These are phyloP conservation scores for Abortiporus biennis DNA, from an alignment of 1,284 basidiomycete genomes.

Conservation along the genomic window DNA sequence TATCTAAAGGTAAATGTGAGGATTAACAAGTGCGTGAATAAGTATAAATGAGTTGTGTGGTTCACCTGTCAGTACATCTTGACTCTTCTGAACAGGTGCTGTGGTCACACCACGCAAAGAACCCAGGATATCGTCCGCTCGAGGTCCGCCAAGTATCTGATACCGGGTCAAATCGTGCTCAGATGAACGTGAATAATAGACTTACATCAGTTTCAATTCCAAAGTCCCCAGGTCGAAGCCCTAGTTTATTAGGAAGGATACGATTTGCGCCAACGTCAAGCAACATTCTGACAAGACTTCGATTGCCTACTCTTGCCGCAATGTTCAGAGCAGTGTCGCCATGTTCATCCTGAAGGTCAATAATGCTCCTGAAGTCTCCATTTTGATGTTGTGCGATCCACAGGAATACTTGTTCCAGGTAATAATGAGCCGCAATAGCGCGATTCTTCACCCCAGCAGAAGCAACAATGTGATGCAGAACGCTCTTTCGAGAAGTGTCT, in stretches of 20 bases:
- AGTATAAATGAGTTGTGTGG: not conserved
- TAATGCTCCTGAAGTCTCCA: slow-evolving; percentile 72
- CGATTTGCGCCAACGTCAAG: slow-evolving; percentile 94
- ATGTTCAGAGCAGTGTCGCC: slow-evolving; percentile 97
- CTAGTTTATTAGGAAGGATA: slow-evolving; percentile 89
- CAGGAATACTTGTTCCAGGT: slow-evolving; percentile 86
- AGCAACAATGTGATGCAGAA: slow-evolving; percentile 93
- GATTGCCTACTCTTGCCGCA: slow-evolving; percentile 90
- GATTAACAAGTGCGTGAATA: not conserved
- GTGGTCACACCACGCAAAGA: slow-evolving; percentile 65
- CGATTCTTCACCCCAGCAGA: slow-evolving; percentile 90
- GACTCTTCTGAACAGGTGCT: slow-evolving; percentile 78
- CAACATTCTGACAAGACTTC: slow-evolving; percentile 81
- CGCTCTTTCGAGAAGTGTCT: slow-evolving; percentile 84
- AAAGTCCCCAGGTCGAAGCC: slow-evolving; percentile 89
- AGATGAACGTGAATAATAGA: slow-evolving; percentile 3
- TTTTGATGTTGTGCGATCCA: slow-evolving; percentile 72
- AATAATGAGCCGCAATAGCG: slow-evolving; percentile 81
- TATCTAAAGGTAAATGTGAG: slow-evolving; percentile 43
- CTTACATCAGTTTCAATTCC: slow-evolving; percentile 86
- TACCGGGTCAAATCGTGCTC: slow-evolving; percentile 9
- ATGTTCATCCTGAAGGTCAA: slow-evolving; percentile 93
- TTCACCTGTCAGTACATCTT: slow-evolving; percentile 83
- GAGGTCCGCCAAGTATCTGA: slow-evolving; percentile 64
- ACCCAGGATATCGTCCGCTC: slow-evolving; percentile 72